Evolutionary conservation across 768 basidiomycete genomes (phyloP).

Genomic region (Pisolithus microcarpus): DNA sequence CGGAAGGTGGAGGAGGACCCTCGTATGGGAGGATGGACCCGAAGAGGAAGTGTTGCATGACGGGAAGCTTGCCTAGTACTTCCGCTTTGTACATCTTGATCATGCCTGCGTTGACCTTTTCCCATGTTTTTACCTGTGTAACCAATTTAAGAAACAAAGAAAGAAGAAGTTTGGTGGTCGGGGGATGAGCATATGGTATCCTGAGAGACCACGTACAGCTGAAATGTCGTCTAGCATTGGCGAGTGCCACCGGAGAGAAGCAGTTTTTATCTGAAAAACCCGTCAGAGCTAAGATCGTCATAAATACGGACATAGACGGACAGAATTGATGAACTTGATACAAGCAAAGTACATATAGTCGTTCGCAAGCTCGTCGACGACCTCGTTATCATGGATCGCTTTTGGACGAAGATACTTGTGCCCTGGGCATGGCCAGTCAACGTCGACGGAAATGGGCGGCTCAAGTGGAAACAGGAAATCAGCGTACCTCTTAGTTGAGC

Average conservation of each 20-base stretch:
- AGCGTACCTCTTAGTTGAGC: constrained; percentile 62
- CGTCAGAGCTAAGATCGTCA: background rate
- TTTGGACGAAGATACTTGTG: constrained; percentile 90
- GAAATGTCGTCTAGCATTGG: constrained; percentile 99
- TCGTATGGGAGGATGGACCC: constrained; percentile 71
- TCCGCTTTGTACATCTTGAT: constrained; percentile 97
- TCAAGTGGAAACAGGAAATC: constrained; percentile 2
- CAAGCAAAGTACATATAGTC: constrained; percentile 98
- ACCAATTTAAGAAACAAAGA: background rate
- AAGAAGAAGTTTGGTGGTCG: background rate
- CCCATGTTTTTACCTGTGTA: constrained; percentile 77
- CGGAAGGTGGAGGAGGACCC: constrained; percentile 41
- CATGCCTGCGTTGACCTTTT: constrained; percentile 95
- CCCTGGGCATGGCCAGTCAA: constrained; percentile 32
- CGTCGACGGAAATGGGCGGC: background rate
- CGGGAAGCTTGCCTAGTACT: constrained; percentile 91
- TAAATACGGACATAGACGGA: too few species aligned
- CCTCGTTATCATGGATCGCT: constrained; percentile 85
- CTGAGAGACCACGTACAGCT: constrained; percentile 37
- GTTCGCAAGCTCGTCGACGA: constrained; percentile 85
- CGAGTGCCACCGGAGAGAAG: constrained; percentile 94
- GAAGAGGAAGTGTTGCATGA: constrained; percentile 94
- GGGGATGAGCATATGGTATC: background rate
- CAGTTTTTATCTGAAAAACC: constrained; percentile 71
- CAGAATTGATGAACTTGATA: constrained; percentile 23